phyloP scores from a whole-genome alignment of 139 green algal genomes.

The Coelastrella sp. region DNA sequence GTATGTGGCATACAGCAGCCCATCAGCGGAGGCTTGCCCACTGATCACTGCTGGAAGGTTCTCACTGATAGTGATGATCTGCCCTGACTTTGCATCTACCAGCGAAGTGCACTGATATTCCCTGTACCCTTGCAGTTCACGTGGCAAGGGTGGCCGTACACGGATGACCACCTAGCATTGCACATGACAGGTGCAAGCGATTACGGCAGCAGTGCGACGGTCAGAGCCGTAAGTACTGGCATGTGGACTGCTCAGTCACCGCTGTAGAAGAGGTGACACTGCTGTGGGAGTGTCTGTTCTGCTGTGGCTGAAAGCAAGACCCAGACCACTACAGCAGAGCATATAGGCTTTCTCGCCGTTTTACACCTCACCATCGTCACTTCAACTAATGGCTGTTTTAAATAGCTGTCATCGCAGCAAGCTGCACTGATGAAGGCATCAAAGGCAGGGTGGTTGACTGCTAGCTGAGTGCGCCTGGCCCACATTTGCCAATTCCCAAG shows the following conservation, averaged over 20 bases:
- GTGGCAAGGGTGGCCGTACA: conserved; percentile 83
- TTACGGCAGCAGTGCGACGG: not conserved
- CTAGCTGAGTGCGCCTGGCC: no score
- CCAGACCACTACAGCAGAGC: no score
- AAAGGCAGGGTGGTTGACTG: no score
- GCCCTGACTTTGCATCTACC: conserved; percentile 63
- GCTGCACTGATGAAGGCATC: no score
- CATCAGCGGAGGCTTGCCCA: conserved; percentile 28
- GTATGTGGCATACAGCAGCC: conserved; percentile 65
- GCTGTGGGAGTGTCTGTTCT: not conserved
- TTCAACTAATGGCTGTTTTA: no score
- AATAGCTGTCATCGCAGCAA: no score
- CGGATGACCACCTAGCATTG: conserved; percentile 86
- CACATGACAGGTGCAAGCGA: not conserved
- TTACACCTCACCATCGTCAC: no score
- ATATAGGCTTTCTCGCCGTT: no score
- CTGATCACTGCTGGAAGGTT: conserved; percentile 70
- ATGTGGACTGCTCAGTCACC: not conserved
- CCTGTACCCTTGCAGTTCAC: conserved; percentile 71
- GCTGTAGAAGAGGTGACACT: not conserved
- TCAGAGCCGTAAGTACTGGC: not conserved
- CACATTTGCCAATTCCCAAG: not conserved
- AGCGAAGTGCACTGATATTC: conserved; percentile 73
- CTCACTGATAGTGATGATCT: conserved; percentile 83
- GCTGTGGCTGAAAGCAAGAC: not conserved